phyloP scores from a whole-genome alignment of 2,329 filamentous ascomycete genomes.

The Colletotrichum ledebouriae region DNA sequence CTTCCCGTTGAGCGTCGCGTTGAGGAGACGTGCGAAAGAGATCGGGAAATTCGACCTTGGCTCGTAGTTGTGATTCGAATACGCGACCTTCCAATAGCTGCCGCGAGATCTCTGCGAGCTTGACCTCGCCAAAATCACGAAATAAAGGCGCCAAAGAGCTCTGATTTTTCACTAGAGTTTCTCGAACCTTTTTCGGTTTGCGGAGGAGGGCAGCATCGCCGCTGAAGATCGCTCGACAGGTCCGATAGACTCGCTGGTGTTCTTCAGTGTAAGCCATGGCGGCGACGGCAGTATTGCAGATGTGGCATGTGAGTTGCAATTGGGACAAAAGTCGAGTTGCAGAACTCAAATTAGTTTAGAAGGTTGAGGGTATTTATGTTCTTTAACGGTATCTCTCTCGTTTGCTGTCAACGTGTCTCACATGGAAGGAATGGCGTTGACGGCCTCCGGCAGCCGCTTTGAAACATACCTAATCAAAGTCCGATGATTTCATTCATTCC shows the following conservation, averaged over 20 bases:
- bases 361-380: no score
- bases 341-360: no score
- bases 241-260: slow-evolving; percentile 47
- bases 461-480: no score
- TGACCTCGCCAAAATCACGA: slow-evolving; percentile 40
- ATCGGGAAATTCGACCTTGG: slow-evolving; percentile 52
- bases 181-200: slow-evolving; percentile 44
- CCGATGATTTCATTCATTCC: no score
- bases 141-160: slow-evolving; percentile 40
- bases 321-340: no score
- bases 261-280: slow-evolving; percentile 2
- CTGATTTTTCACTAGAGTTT: slow-evolving; percentile 43
- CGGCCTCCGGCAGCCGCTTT: no score
- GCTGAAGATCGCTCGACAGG: slow-evolving; percentile 47
- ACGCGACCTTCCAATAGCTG: slow-evolving; percentile 46
- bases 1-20: slow-evolving; percentile 47
- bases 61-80: slow-evolving; percentile 51
- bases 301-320: no score
- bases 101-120: slow-evolving; percentile 44
- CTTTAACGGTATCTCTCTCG: no score
- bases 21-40: slow-evolving; percentile 48
- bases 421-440: no score
- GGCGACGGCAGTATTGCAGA: no score
- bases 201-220: slow-evolving; percentile 46
- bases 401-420: no score